Conservation (phyloP, 495 filamentous ascomycete species). For the Penicillium coprophilum region DNA sequence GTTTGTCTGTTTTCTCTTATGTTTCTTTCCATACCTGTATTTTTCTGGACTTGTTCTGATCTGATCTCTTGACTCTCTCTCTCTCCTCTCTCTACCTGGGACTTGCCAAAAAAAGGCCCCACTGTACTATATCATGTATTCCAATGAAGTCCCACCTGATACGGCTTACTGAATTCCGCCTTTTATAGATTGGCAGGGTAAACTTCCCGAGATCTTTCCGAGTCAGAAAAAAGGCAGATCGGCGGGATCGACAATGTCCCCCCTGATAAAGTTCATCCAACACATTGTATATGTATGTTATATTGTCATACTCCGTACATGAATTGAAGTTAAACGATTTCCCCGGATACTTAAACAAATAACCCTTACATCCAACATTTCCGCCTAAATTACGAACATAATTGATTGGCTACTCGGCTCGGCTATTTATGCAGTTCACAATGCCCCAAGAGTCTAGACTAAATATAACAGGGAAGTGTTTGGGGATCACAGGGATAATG, state of each 20-base stretch:
- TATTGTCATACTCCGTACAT: no score
- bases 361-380: not conserved
- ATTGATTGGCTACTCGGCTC: conserved; percentile 3
- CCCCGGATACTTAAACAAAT: no score
- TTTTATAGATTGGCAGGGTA: not conserved
- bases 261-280: not conserved
- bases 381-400: not conserved
- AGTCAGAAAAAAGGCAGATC: not conserved
- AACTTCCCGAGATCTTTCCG: not conserved
- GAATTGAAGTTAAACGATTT: not conserved
- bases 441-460: conserved; percentile 1
- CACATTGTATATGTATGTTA: no score
- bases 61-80: conserved; percentile 9
- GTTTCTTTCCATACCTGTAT: conserved; percentile 32
- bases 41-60: conserved; percentile 20
- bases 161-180: not conserved
- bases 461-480: no score
- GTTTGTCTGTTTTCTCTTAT: conserved; percentile 26
- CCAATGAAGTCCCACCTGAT: conserved; percentile 24
- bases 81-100: conserved; percentile 26
- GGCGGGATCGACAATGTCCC: conserved; percentile 5
- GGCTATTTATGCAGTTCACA: conserved; percentile 3
- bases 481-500: not conserved
- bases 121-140: conserved; percentile 34
- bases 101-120: conserved; percentile 25